These are phyloP conservation scores for Globisporangium okanoganense DNA, from an alignment of 352 stramenopile species.

Conservation along the genomic window DNA sequence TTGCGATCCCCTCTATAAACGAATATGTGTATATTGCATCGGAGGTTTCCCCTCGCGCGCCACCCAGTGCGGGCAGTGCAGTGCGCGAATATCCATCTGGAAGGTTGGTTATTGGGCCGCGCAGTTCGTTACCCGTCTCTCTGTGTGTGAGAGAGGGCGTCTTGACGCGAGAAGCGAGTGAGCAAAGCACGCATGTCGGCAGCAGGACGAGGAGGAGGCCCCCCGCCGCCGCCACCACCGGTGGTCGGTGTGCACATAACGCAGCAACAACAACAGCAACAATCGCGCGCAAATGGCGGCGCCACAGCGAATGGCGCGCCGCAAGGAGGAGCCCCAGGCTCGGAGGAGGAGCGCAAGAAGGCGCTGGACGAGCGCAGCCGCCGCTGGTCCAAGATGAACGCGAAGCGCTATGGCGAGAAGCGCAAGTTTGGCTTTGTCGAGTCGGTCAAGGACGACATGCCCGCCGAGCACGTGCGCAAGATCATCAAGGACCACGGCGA, in stretches of 20 bases:
- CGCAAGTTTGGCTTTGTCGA: conserved; percentile 93
- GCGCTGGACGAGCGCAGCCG: conserved; percentile 79
- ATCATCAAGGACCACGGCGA: conserved; percentile 99
- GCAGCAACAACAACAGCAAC: conserved; percentile 10
- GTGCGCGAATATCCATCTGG: conserved; percentile 6
- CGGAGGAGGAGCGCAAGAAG: conserved; percentile 56
- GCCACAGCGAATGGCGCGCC: conserved; percentile 10
- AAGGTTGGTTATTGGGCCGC: conserved; percentile 8
- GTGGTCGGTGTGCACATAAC: conserved; percentile 16
- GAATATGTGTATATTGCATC: not conserved
- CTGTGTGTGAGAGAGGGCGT: not conserved
- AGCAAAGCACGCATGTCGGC: conserved; percentile 2
- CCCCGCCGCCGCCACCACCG: conserved; percentile 20
- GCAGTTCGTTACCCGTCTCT: conserved; percentile 2
- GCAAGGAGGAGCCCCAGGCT: conserved; percentile 16
- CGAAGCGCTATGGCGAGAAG: conserved; percentile 94
- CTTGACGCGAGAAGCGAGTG: conserved; percentile 7
- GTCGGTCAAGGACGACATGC: conserved; percentile 90
- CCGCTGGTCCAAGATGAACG: conserved; percentile 88
- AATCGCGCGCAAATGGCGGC: not conserved
- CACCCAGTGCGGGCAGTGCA: not conserved
- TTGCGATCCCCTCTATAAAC: not conserved
- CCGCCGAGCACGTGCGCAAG: conserved; percentile 97
- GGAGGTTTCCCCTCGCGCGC: conserved; percentile 4
- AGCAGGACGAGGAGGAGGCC: conserved; percentile 10